Percentiles rank a stretch among this genome's conserved stretches.
These are phyloP conservation scores for Calonectria pseudoturangicola DNA, from an alignment of 2,329 filamentous ascomycete species.

Conservation along the genomic window DNA sequence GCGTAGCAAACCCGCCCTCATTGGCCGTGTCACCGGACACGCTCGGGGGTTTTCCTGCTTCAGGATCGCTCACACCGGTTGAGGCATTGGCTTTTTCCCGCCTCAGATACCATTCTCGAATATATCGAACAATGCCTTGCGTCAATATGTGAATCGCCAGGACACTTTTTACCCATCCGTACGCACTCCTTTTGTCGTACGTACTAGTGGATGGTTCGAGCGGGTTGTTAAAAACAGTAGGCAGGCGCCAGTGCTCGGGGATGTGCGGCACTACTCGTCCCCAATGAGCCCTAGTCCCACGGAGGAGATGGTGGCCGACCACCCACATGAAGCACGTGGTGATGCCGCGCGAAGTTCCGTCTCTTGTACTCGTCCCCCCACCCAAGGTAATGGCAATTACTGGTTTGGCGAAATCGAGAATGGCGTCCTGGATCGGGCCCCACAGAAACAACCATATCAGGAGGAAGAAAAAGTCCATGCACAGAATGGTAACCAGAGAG, in stretches of 20 bases:
- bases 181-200: slow-evolving; percentile 76
- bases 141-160: slow-evolving; percentile 85
- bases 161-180: slow-evolving; percentile 80
- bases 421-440: slow-evolving; percentile 90
- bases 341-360: slow-evolving; percentile 82
- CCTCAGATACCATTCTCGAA: slow-evolving; percentile 80
- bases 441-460: slow-evolving; percentile 91
- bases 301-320: slow-evolving; percentile 70
- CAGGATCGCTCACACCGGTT: slow-evolving; percentile 74
- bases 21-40: slow-evolving; percentile 56
- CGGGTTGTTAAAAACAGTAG: slow-evolving; percentile 67
- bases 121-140: slow-evolving; percentile 82
- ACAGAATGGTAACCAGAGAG: slow-evolving; percentile 87
- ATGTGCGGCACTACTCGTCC: slow-evolving; percentile 67
- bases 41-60: slow-evolving; percentile 73
- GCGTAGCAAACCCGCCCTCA: slow-evolving; percentile 67
- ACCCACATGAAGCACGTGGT: slow-evolving; percentile 83
- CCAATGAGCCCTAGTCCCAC: slow-evolving; percentile 70
- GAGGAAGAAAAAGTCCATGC: slow-evolving; percentile 89
- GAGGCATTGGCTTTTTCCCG: slow-evolving; percentile 74
- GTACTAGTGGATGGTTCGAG: slow-evolving; percentile 63
- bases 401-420: slow-evolving; percentile 92
- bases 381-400: slow-evolving; percentile 94
- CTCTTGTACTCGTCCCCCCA: slow-evolving; percentile 82
- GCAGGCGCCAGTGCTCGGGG: slow-evolving; percentile 68